These are phyloP conservation scores for Triticum aestivum DNA, from an alignment of 176 grass and related monocot genomes.

Conservation along the genomic window DNA sequence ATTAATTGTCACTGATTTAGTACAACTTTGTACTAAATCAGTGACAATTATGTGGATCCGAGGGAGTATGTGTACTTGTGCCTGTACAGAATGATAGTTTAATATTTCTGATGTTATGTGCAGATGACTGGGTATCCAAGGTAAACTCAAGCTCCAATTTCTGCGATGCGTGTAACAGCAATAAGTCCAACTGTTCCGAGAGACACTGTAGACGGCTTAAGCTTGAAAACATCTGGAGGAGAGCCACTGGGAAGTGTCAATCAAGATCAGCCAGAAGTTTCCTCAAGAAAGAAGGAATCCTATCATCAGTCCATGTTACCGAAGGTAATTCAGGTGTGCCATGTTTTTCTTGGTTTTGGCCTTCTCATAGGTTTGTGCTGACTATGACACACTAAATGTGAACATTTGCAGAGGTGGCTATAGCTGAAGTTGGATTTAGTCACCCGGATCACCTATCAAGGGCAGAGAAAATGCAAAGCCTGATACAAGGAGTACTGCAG, in stretches of 20 bases:
- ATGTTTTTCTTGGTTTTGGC: conserved; percentile 13
- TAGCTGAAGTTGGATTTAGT: conserved; percentile 90
- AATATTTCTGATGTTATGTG: conserved; percentile 28
- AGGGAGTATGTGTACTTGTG: not conserved
- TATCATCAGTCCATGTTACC: conserved; percentile 76
- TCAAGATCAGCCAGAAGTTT: conserved; percentile 85
- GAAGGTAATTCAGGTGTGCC: conserved; percentile 58
- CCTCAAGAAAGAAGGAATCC: conserved; percentile 77
- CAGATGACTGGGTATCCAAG: conserved; percentile 84
- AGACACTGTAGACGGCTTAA: conserved; percentile 76
- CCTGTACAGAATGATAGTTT: not conserved
- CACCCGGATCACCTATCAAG: conserved; percentile 83
- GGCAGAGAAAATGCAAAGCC: conserved; percentile 72
- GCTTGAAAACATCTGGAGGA: conserved; percentile 86
- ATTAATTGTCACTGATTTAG: too few relatives aligned
- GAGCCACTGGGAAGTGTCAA: conserved; percentile 73
- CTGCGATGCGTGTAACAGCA: conserved; percentile 76
- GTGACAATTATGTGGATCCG: too few relatives aligned
- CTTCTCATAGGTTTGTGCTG: conserved; percentile 16
- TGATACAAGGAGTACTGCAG: conserved; percentile 67
- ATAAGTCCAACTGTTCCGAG: conserved; percentile 83
- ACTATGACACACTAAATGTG: conserved; percentile 17
- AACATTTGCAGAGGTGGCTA: conserved; percentile 72
- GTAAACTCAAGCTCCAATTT: conserved; percentile 61
- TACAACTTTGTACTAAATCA: too few relatives aligned